Conservation (phyloP, 352 stramenopile genomes). For the Phytophthora lateralis region DNA sequence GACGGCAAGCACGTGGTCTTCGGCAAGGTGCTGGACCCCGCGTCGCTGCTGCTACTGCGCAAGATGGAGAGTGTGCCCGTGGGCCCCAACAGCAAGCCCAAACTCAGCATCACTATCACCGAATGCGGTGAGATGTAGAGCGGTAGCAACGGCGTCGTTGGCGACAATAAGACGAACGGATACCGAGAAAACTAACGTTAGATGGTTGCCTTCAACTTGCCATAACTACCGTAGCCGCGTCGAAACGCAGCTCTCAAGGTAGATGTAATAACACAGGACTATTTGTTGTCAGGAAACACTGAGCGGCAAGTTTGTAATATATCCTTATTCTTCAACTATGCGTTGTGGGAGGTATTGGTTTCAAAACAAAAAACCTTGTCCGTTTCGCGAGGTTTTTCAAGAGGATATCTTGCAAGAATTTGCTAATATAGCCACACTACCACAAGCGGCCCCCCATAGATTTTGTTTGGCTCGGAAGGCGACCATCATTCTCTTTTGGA, state of each 20-base stretch:
- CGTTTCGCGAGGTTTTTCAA: conserved; percentile 35
- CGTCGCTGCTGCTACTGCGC: conserved; percentile 85
- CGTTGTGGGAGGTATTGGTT: conserved; percentile 1
- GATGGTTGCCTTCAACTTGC: neutral
- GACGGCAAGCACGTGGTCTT: conserved; percentile 98
- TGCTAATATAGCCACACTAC: no score
- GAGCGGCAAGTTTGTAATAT: neutral
- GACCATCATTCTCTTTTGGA: conserved; percentile 44
- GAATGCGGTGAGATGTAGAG: conserved; percentile 90
- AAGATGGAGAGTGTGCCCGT: conserved; percentile 93
- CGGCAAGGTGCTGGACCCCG: conserved; percentile 90
- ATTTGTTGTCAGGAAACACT: neutral
- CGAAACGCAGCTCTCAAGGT: neutral
- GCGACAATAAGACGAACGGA: neutral
- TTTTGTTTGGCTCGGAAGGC: conserved; percentile 39
- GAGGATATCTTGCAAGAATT: conserved; percentile 21
- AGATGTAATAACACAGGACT: neutral
- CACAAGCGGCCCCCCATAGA: conserved; percentile 25
- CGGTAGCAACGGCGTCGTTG: neutral
- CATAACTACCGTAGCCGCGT: neutral
- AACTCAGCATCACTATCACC: conserved; percentile 85
- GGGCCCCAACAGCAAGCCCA: conserved; percentile 84
- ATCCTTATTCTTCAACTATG: neutral
- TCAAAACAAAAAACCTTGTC: conserved; percentile 25
- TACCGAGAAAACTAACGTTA: no score